Evolutionary conservation across 225 moss, liverwort and hornwort species (phyloP).

Genomic region (Thuidium tamariscinum): DNA sequence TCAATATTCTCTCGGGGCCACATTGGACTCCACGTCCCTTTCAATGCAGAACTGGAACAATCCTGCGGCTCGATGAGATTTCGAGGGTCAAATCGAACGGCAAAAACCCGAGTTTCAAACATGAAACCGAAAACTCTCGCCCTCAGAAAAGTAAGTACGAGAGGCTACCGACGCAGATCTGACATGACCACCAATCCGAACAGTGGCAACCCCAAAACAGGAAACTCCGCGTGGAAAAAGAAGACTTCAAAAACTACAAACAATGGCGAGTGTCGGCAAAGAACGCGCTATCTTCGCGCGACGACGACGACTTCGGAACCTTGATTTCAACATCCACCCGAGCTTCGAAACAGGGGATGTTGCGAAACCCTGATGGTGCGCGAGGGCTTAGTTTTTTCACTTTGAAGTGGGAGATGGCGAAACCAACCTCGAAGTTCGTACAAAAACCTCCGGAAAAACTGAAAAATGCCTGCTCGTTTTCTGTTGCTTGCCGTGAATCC

Average conservation of each 20-base stretch:
- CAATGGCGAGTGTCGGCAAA: background rate
- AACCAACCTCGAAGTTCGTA: background rate
- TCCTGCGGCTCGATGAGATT: background rate
- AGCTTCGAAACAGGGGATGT: background rate
- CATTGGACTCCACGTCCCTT: background rate
- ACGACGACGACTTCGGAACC: background rate
- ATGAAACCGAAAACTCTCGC: background rate
- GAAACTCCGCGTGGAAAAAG: background rate
- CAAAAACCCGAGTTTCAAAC: background rate
- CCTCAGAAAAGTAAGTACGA: background rate
- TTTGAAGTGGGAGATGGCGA: background rate
- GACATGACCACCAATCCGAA: background rate
- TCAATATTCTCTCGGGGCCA: background rate
- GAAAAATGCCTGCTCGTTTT: background rate
- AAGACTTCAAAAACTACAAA: background rate
- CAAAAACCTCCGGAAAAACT: background rate
- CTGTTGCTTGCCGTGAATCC: background rate
- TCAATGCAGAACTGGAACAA: background rate
- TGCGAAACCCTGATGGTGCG: background rate
- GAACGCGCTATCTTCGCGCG: background rate
- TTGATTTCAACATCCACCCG: background rate
- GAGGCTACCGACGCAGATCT: conserved; percentile 1
- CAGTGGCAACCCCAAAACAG: background rate
- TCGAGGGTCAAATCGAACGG: background rate
- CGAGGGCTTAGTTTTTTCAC: background rate